Base-by-base conservation (phyloP, 495 filamentous ascomycete genomes). In the Daldinia concentrica region DNA sequence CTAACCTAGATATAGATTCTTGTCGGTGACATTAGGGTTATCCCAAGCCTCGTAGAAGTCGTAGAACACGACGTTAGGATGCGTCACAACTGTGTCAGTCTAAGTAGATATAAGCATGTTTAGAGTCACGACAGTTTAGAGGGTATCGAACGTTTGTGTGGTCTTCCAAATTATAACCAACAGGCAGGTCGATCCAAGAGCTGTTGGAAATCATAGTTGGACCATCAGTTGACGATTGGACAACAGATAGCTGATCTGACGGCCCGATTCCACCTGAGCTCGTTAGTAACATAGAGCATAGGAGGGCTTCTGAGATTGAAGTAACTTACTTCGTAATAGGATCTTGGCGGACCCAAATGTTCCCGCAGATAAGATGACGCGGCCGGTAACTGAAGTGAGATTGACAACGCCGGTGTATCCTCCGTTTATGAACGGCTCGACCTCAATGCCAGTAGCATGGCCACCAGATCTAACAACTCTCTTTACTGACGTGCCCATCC, bases 111-210 rank as follows among this genome's bases (percentile, higher is more conserved):
- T 69, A 19, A 69, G 32, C 19, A 63, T 59, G 26, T 14, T 36
- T 36, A 14, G 34, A 15, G 12, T 24, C 26, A 17, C 15, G 8
- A 26, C 12, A 8, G 9, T 0, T 15, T 41, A 12, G 1, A 15
- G 15, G 32, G 54, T 12, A 37, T 41, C 74, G 41, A 24, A 77
- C 76, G 77, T 91, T 90, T 58, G 86, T 82, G 77, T 93, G 90
- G 73, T 93, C 91, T 68, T 88, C 86, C 34, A 92, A 75, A 68
- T 91, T 91, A 72, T 90, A 84, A 37, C 91, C 91, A 24, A 93
- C 90, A 22, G 91, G 91, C 11, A 91, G 83, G 67, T 88, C 80
- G 71, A 93, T 90, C 90, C 90, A 92, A 32, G 87, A 73, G 2
- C 67, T 65, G 48, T 76, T 79, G 55, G 71, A 74, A 58, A 87